These are phyloP conservation scores for Laguncularia racemosa DNA, from an alignment of 345 rosid species.

Conservation along the genomic window DNA sequence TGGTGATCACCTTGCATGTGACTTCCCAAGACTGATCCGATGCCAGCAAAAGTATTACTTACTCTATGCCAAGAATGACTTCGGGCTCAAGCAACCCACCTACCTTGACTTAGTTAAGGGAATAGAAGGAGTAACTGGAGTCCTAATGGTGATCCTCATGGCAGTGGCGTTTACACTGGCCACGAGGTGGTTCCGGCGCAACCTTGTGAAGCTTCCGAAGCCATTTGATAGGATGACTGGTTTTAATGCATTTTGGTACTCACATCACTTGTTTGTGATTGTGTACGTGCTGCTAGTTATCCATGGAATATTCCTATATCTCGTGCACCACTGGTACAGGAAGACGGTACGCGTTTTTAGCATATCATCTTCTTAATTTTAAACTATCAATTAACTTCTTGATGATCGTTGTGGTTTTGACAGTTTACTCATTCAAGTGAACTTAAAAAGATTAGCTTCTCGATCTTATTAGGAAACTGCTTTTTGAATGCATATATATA, in stretches of 20 bases:
- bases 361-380: slow-evolving; percentile 5
- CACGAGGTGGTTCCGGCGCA: slow-evolving; percentile 70
- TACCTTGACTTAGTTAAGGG: slow-evolving; percentile 60
- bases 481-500: no score
- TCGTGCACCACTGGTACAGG: slow-evolving; percentile 68
- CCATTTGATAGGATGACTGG: slow-evolving; percentile 93
- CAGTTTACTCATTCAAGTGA: no score
- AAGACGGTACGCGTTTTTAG: slow-evolving; percentile 54
- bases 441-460: no score
- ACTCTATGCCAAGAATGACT: slow-evolving; percentile 27
- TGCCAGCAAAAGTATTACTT: slow-evolving; percentile 23
- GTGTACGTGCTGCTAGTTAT: slow-evolving; percentile 67
- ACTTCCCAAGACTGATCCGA: slow-evolving; percentile 64
- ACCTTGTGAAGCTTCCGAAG: slow-evolving; percentile 66
- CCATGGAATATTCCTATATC: slow-evolving; percentile 63
- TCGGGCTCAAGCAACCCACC: slow-evolving; percentile 53
- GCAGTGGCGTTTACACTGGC: slow-evolving; percentile 76
- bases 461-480: no score
- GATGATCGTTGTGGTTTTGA: no score
- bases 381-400: no score
- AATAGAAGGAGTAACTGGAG: slow-evolving; percentile 70
- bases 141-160: slow-evolving; percentile 73
- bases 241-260: slow-evolving; percentile 96
- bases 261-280: slow-evolving; percentile 73
- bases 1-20: slow-evolving; percentile 82